Conservation (phyloP, 2,329 filamentous ascomycete genomes). For the Cladosporium sphaerospermum region DNA sequence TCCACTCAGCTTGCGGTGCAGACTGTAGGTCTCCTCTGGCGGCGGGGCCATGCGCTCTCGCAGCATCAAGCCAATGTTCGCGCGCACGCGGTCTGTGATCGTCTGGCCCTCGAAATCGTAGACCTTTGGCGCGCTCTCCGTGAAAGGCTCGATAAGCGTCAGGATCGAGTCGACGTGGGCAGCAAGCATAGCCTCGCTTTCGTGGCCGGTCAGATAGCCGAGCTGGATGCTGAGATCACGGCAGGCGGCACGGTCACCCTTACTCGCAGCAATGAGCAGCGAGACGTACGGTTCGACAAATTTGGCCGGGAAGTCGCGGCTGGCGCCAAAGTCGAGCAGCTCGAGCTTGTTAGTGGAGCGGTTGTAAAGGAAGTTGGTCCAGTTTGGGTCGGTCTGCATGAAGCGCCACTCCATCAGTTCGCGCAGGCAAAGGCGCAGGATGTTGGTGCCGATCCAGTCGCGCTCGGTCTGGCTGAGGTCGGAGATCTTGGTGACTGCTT, state of each 20-base stretch:
- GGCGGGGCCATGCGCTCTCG: conserved; percentile 81
- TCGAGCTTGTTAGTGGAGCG: conserved; percentile 62
- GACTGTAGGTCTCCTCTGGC: conserved; percentile 92
- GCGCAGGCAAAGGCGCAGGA: conserved; percentile 82
- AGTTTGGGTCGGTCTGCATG: conserved; percentile 99
- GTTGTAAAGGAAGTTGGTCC: conserved; percentile 98
- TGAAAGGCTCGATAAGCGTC: conserved; percentile 88
- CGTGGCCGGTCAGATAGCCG: conserved; percentile 87
- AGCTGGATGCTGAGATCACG: conserved; percentile 26
- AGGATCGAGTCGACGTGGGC: conserved; percentile 85
- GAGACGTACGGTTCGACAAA: conserved; percentile 78
- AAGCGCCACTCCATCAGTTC: conserved; percentile 93
- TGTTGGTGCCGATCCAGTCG: conserved; percentile 94
- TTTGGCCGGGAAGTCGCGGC: conserved; percentile 70
- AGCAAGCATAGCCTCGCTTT: conserved; percentile 78
- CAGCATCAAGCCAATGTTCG: conserved; percentile 87
- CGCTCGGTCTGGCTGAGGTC: conserved; percentile 73
- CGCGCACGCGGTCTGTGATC: conserved; percentile 87
- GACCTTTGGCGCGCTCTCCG: conserved; percentile 64
- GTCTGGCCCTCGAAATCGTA: conserved; percentile 95
- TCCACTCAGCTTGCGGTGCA: conserved; percentile 91
- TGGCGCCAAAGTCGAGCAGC: conserved; percentile 91
- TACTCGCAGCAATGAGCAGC: conserved; percentile 73
- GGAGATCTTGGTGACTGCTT: conserved; percentile 71
- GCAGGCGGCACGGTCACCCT: conserved; percentile 33